Base-by-base conservation (phyloP, 1,139 yeast species). In the Scheffersomyces quercinus region DNA sequence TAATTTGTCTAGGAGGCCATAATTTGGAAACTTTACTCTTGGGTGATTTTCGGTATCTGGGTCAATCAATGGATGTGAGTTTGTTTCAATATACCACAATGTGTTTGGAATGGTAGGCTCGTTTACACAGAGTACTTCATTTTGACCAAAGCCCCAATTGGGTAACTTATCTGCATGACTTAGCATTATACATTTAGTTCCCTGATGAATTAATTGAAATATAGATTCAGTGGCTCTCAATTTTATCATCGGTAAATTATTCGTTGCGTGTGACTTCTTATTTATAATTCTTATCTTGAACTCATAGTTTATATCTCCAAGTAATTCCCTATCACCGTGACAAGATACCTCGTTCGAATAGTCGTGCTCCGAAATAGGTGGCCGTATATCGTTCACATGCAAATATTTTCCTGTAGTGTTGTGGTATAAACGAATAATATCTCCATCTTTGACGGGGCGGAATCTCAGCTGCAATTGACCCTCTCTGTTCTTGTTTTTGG, bases 341-440 rank as follows among this genome's bases (percentile, higher is more conserved):
- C 87, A 79, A 29, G 86, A 76, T 0, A 88, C 91, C 61, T 87
- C 93, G 49, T 70, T 77, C 52, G 88, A 82, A 58, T 88, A 87
- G 35, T 88, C 96, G 56, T 85, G 88, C 52, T 87, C 95, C 2
- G 90, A 79, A 26, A 87, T 74, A 5, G 95, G 95, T 0, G 96
- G 93, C 46, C 84, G 75, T 3, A 73, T 66, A 35, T 81, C 77
- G 46, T 70, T 77, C 5, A 84, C 83, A 42, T 81, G 79, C 31
- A 89, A 66, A 38, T 81, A 77, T 43, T 77, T 75, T 5, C 83
- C 80, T 0, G 96, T 83, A 3, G 55, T 52, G 42, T 74, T 73
- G 55, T 89, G 96, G 61, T 77, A 81, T 14, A 89, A 60, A 45
- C 82, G 70, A n/a, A 88, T 65, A 6, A 65, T 64, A 38, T 74